Evolutionary conservation across 225 moss, liverwort and hornwort genomes (phyloP).

Genomic region (Antitrichia curtipendula): DNA sequence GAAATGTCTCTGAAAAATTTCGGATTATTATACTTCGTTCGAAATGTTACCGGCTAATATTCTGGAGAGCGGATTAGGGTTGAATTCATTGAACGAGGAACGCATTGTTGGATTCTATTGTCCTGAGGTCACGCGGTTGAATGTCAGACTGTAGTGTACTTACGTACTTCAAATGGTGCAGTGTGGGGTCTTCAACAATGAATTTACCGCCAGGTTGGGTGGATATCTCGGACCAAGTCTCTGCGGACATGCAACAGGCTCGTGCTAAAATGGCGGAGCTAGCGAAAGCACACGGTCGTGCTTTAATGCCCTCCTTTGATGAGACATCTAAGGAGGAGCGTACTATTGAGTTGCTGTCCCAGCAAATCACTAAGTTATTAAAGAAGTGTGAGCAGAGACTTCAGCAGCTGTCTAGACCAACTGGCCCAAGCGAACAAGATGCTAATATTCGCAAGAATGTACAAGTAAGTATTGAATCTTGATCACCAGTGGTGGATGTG

Average conservation of each 20-base stretch:
- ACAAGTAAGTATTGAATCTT: slow-evolving; percentile 40
- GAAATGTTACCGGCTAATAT: background rate
- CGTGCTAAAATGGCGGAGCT: slow-evolving; percentile 83
- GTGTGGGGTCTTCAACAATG: slow-evolving; percentile 81
- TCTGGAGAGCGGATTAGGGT: background rate
- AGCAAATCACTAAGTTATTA: slow-evolving; percentile 74
- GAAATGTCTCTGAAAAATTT: background rate
- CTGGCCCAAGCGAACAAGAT: slow-evolving; percentile 77
- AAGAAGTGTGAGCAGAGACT: slow-evolving; percentile 93
- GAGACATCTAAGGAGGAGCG: slow-evolving; percentile 82
- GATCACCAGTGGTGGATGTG: background rate
- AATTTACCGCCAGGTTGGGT: slow-evolving; percentile 98
- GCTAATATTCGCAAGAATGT: slow-evolving; percentile 94
- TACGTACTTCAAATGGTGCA: slow-evolving; percentile 34
- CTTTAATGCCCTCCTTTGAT: slow-evolving; percentile 95
- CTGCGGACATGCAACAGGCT: slow-evolving; percentile 78
- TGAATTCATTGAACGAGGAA: background rate
- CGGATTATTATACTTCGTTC: background rate
- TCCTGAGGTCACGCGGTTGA: background rate
- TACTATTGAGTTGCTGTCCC: slow-evolving; percentile 74
- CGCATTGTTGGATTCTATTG: background rate
- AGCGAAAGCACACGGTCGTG: slow-evolving; percentile 88
- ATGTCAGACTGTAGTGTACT: background rate
- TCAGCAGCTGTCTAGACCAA: slow-evolving; percentile 77
- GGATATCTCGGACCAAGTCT: slow-evolving; percentile 93